Base-by-base conservation (phyloP, 768 basidiomycete species). In the Suillus spraguei region DNA sequence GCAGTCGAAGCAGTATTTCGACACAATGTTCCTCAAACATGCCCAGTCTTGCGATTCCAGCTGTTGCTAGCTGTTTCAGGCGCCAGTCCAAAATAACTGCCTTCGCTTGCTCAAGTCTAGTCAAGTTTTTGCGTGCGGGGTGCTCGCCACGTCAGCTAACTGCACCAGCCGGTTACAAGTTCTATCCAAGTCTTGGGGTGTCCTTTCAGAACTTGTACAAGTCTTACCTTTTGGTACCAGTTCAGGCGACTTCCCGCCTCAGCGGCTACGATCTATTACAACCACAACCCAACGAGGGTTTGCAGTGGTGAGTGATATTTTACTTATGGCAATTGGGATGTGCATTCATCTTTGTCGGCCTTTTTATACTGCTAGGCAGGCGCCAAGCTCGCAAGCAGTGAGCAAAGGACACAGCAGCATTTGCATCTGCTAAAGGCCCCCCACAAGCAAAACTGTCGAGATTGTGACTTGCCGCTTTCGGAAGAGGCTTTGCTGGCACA, bases 261-360 rank as follows among this genome's bases (percentile, higher is more conserved):
- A 2, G 89, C n/a, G 90, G 33, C 73, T 88, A 63, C 81, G 49
- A 76, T 82, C 90, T 0, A 82, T 81, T 2, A 64, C 61, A 59
- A 74, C 67, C 20, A 69, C 60, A 22, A 72, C 70, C 24, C 79
- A 77, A 33, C 67, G 79, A 28, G n/a, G n/a, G n/a, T n/a, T 77
- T 93, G 10, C 77, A 79, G 63, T 94, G 92, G 92, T 94, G 92
- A 91, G 82, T 94, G 77, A 92, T 94, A n/a, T n/a, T 67, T 78
- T 94, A 62, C 83, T 94, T 61, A 94, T 94, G 90, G 80, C 87
- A 0, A 83, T 93, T 42, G 91, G 92, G n/a, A 11, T 90, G 89
- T 70, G 87, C 88, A 16, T 90, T 94, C 75, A 87, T 94, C 75
- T 87, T 92, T 71, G 62, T 92, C n/a, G 47, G 73, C 84, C 53